Conservation (phyloP, 768 basidiomycete species). For the Pleurotus eryngii region DNA sequence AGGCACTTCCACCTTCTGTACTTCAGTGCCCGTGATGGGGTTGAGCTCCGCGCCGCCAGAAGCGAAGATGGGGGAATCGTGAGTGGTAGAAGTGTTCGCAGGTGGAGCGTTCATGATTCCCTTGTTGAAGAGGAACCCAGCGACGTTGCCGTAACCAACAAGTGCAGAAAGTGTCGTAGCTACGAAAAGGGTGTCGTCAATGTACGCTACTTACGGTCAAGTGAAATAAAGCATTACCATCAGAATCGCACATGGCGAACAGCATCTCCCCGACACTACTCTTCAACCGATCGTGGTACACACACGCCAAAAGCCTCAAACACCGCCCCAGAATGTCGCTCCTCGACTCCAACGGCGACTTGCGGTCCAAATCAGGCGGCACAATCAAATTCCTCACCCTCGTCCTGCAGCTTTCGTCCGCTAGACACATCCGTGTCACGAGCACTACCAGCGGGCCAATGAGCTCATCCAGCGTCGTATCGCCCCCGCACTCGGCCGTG, state of each 20-base stretch:
- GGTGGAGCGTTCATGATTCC: slow-evolving; percentile 71
- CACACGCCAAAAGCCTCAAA: slow-evolving; percentile 69
- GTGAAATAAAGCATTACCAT: slow-evolving; percentile 35
- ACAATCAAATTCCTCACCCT: slow-evolving; percentile 67
- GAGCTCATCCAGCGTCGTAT: slow-evolving; percentile 69
- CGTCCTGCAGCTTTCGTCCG: slow-evolving; percentile 52
- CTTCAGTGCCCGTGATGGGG: slow-evolving; percentile 81
- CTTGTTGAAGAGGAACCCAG: slow-evolving; percentile 91
- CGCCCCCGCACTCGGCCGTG: slow-evolving; percentile 40
- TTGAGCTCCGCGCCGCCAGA: slow-evolving; percentile 53
- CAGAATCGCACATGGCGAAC: slow-evolving; percentile 76
- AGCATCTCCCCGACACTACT: slow-evolving; percentile 84
- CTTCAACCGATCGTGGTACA: slow-evolving; percentile 72
- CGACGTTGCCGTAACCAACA: slow-evolving; percentile 94
- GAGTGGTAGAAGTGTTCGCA: slow-evolving; percentile 25
- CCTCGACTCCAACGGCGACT: slow-evolving; percentile 69
- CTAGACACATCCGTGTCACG: slow-evolving; percentile 65
- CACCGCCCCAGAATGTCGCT: slow-evolving; percentile 75
- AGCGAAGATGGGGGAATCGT: slow-evolving; percentile 26
- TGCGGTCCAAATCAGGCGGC: slow-evolving; percentile 79
- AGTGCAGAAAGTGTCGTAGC: slow-evolving; percentile 72
- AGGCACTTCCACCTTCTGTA: slow-evolving; percentile 33
- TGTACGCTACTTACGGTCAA: not conserved
- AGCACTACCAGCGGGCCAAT: slow-evolving; percentile 76
- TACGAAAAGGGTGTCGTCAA: slow-evolving; percentile 11